Base-by-base conservation (phyloP, 164 flowering plant species). In the Vitis cinerea region DNA sequence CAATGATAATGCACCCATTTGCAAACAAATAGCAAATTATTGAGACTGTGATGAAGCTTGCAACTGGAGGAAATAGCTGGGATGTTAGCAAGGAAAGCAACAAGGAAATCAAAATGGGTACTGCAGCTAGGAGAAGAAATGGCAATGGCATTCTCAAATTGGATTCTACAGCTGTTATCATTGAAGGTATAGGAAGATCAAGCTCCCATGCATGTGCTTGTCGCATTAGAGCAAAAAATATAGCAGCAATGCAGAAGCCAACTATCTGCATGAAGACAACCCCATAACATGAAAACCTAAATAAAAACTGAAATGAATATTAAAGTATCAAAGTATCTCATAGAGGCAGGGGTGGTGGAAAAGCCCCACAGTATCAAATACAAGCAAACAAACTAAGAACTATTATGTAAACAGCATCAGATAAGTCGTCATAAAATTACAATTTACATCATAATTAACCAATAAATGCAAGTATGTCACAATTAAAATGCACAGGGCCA, bases 171-270 rank as follows among this genome's bases (percentile, higher is more conserved):
- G 95, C 94, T 59, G 84, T 50, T 70, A 93, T 83, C 80, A 91
- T 51, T 13, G 99, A 90, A 12, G 97, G 97, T 54, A 93, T 68
- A 69, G 91, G 88, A 75, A 80, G 71, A 74, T 86, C 89, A 77
- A 75, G 83, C 75, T 95, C 97, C 98, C 97, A 95, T 48, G 87
- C 85, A 67, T 76, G 80, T 72, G 90, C 90, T 88, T 96, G 99
- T 66, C 81, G 86, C 98, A 90, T 92, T 74, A 96, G 74, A 71
- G 97, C 92, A 78, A 87, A 96, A 71, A 91, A 85, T 15, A 88
- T 71, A 64, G 90, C 88, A 66, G 94, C 90, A 64, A 92, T 29
- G 10, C 87, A 78, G 71, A 96, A 82, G 69, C 95, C 97, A 81
- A 81, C 72, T 54, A 92, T 89, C 99, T 96, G 97, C 87, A 84